Evolutionary conservation across 1,139 yeast genomes (phyloP).

Genomic region (Blastobotrys proliferans): DNA sequence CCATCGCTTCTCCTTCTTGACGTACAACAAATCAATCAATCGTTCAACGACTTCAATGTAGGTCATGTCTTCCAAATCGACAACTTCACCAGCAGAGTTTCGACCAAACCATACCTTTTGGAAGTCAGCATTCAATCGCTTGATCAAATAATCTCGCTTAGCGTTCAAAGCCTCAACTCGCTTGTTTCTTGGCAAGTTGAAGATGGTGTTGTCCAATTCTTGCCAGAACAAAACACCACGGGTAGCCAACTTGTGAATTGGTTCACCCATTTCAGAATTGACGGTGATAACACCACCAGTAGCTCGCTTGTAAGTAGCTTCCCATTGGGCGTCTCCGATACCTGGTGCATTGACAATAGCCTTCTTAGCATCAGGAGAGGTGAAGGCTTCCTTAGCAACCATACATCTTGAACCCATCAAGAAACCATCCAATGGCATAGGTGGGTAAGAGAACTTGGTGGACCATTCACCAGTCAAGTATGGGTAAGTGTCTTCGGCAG

Average conservation of each 20-base stretch:
- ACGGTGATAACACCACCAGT: conserved; percentile 97
- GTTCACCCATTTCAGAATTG: conserved; percentile 99
- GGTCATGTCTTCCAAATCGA: conserved; percentile 91
- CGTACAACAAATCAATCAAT: conserved; percentile 83
- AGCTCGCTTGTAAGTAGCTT: conserved; percentile 86
- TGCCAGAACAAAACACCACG: conserved; percentile 95
- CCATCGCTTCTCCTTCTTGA: conserved; percentile 79
- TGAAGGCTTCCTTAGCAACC: conserved; percentile 95
- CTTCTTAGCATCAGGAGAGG: conserved; percentile 89
- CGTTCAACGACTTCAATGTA: conserved; percentile 88
- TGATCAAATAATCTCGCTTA: conserved; percentile 83
- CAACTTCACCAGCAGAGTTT: conserved; percentile 72
- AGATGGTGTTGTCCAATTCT: conserved; percentile 90
- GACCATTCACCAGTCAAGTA: conserved; percentile 98
- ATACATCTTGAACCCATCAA: conserved; percentile 94
- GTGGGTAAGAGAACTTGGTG: conserved; percentile 76
- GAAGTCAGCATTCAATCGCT: conserved; percentile 83
- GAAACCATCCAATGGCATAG: conserved; percentile 99
- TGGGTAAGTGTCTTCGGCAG: conserved; percentile 94
- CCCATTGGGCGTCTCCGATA: conserved; percentile 87
- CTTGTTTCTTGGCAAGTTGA: conserved; percentile 86
- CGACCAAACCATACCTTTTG: conserved; percentile 97
- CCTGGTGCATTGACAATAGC: conserved; percentile 90
- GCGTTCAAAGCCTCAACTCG: conserved; percentile 73
- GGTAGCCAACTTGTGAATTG: conserved; percentile 97